Evolutionary conservation across 306 rosid species (phyloP).

Genomic region (Ormosia semicastrata): DNA sequence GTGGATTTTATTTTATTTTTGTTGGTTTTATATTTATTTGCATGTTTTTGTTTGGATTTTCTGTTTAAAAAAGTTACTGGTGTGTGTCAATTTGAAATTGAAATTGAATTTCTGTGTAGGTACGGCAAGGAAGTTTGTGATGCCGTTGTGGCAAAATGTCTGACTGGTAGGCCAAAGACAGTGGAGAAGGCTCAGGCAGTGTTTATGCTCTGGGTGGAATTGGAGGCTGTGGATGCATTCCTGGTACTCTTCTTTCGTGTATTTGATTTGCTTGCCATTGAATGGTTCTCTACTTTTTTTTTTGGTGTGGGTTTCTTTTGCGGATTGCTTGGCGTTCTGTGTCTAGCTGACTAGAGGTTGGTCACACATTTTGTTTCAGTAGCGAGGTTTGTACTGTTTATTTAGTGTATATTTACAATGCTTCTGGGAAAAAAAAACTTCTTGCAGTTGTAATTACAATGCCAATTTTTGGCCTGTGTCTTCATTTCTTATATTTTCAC

Average conservation of each 20-base stretch:
- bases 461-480: neutral
- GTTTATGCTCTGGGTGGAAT: conserved; percentile 94
- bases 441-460: neutral
- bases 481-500: neutral
- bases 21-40: neutral
- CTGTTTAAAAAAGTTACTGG: neutral
- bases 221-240: conserved; percentile 94
- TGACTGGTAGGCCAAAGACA: conserved; percentile 96
- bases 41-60: conserved; percentile 5
- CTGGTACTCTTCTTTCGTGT: conserved; percentile 54
- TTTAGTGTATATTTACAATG: neutral
- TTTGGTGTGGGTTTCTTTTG: neutral
- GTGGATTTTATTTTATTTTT: neutral
- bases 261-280: neutral
- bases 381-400: neutral
- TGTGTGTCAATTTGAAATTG: neutral
- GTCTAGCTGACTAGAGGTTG: conserved; percentile 1
- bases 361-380: conserved; percentile 6
- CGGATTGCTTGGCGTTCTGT: neutral
- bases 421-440: neutral
- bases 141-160: conserved; percentile 87
- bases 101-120: conserved; percentile 41
- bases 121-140: conserved; percentile 89
- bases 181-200: conserved; percentile 98
- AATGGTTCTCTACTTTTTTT: neutral